Percentiles rank a stretch among this genome's conserved stretches.
Evolutionary conservation across 495 filamentous ascomycete species (phyloP).

Genomic region (Tuber indicum): DNA sequence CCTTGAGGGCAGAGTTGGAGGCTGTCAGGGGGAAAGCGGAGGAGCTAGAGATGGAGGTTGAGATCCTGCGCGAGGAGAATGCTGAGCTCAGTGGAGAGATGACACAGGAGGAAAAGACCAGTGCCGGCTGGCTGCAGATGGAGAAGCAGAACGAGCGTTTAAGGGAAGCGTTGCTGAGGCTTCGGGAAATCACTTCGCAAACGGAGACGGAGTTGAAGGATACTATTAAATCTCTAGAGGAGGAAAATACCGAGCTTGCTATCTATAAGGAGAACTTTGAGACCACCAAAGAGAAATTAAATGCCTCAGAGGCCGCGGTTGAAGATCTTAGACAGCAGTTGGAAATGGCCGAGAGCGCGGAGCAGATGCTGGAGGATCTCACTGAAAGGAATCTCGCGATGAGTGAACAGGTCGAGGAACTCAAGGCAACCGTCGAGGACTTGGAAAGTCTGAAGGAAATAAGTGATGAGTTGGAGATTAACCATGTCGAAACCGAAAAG

Average conservation of each 20-base stretch:
- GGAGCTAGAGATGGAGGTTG: conserved; percentile 79
- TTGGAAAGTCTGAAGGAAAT: conserved; percentile 82
- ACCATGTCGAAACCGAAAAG: conserved; percentile 84
- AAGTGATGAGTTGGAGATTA: conserved; percentile 87
- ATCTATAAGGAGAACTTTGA: conserved; percentile 65
- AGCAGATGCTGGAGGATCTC: conserved; percentile 89
- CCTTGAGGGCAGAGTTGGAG: conserved; percentile 73
- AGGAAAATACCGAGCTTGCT: conserved; percentile 67
- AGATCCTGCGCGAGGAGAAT: conserved; percentile 82
- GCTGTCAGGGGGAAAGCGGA: conserved; percentile 64
- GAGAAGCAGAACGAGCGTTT: conserved; percentile 81
- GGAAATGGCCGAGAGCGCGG: conserved; percentile 75
- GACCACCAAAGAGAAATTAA: conserved; percentile 61
- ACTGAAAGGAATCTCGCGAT: conserved; percentile 76
- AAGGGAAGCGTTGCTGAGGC: conserved; percentile 72
- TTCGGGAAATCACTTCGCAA: conserved; percentile 80
- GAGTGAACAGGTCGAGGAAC: conserved; percentile 73
- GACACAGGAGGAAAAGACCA: conserved; percentile 77
- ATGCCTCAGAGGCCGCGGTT: conserved; percentile 65
- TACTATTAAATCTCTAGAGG: conserved; percentile 70
- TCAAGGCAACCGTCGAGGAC: conserved; percentile 73
- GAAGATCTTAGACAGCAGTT: conserved; percentile 87
- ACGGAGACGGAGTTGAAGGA: conserved; percentile 71
- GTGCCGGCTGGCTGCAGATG: conserved; percentile 84
- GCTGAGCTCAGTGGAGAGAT: conserved; percentile 72